Evolutionary conservation across 2,329 filamentous ascomycete genomes (phyloP).

Genomic region (Ascosphaera apis): DNA sequence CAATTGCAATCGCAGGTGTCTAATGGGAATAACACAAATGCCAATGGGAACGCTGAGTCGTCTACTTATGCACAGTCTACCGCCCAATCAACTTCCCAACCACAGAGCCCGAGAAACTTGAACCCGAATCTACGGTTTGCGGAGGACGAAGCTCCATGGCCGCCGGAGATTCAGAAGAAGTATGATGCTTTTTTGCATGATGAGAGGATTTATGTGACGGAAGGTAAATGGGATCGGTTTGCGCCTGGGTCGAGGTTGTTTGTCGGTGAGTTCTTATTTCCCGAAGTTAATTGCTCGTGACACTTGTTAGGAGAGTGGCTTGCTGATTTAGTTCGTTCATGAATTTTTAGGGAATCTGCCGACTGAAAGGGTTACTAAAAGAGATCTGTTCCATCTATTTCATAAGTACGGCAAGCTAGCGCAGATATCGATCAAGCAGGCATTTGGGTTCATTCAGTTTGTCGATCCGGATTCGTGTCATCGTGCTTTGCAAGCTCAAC

Average conservation of each 20-base stretch:
- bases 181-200: constrained; percentile 28
- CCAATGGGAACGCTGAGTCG: too few species aligned
- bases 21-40: too few species aligned
- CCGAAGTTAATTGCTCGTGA: neutral
- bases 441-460: constrained; percentile 93
- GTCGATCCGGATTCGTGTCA: constrained; percentile 52
- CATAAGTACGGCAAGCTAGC: constrained; percentile 65
- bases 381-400: constrained; percentile 82
- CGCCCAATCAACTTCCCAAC: too few species aligned
- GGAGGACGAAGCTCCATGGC: constrained; percentile 24
- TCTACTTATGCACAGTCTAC: too few species aligned
- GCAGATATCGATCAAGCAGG: constrained; percentile 89
- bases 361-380: constrained; percentile 78
- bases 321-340: too few species aligned
- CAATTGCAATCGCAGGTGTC: too few species aligned
- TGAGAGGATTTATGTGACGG: constrained; percentile 27
- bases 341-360: constrained; percentile 53
- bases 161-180: constrained; percentile 24
- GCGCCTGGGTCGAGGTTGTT: constrained; percentile 25
- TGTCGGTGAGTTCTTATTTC: constrained; percentile 18
- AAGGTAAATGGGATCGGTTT: constrained; percentile 29
- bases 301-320: neutral
- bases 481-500: constrained; percentile 50
- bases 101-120: constrained; percentile 10
- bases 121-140: constrained; percentile 8